phyloP scores from a whole-genome alignment of 805 yeast species.

The Ogataea neopini region DNA sequence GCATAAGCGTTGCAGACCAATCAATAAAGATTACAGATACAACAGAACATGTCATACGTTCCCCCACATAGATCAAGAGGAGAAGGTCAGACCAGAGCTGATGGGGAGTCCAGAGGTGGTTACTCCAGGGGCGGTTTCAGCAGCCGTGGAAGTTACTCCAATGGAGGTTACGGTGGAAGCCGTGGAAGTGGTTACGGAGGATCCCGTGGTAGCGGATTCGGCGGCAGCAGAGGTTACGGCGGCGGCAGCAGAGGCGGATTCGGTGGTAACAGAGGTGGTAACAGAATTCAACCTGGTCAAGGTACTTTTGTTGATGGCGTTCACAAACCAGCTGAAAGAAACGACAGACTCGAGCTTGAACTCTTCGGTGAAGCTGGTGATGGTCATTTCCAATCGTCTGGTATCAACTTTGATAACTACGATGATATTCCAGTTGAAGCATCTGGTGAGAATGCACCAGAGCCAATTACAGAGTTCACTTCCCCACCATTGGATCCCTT shows the following conservation, averaged over 20 bases:
- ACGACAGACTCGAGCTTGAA: conserved; percentile 70
- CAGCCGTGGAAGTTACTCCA: conserved; percentile 32
- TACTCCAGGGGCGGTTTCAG: conserved; percentile 33
- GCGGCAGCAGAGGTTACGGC: conserved; percentile 36
- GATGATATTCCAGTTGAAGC: conserved; percentile 99
- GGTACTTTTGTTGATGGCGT: conserved; percentile 88
- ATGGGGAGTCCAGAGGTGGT: conserved; percentile 30
- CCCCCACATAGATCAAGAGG: conserved; percentile 50
- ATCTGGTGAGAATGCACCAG: conserved; percentile 92
- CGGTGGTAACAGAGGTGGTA: conserved; percentile 38
- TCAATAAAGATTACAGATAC: neutral
- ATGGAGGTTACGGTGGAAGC: conserved; percentile 33
- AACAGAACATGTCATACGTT: conserved; percentile 40
- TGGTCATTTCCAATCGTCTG: conserved; percentile 81
- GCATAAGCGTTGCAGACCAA: conserved; percentile 7
- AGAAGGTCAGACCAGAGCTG: conserved; percentile 31
- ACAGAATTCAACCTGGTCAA: conserved; percentile 48
- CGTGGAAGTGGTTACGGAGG: conserved; percentile 37
- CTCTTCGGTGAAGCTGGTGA: conserved; percentile 82
- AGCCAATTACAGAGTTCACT: conserved; percentile 83
- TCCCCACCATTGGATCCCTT: conserved; percentile 89
- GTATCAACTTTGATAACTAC: conserved; percentile 97
- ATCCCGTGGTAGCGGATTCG: conserved; percentile 33
- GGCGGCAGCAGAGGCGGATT: conserved; percentile 36
- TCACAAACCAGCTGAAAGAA: conserved; percentile 78